Evolutionary conservation across 495 filamentous ascomycete genomes (phyloP), one percentile per base, ranked within the genome.

Genomic region (Usnea hakonensis): DNA sequence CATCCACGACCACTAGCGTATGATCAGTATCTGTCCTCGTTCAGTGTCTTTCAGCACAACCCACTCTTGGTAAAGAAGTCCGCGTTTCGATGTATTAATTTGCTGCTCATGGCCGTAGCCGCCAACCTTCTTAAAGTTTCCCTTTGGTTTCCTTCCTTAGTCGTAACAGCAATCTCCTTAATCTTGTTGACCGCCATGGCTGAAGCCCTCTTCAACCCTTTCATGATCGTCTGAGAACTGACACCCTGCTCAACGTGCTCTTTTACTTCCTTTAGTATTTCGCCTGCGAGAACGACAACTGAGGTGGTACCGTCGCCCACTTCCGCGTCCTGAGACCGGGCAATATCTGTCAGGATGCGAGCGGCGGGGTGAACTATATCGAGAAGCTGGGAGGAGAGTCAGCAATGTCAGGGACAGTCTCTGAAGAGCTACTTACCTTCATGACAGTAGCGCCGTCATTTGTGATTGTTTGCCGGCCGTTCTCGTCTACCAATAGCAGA

Each of bases 381-480:
- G 64, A 98, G 86, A 46, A 98, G 87, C 91, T 96, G 72, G 32
- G 35, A 26, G 54, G 36, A 28, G 11, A 57, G 57, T 76, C 50
- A 53, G 43, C 13, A 28, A 16, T 11, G 36, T 38, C 21, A 6
- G 16, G 0, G 36, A 44, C 11, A 57, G 30, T 33, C 41, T 44
- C 52, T 53, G 53, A 21, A 21, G 41, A 52, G 8, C 16, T 28
- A 67, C 80, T 68, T 72, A 92, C 91, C 85, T 96, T 97, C 94
- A 98, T 98, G 48, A 97, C 94, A 28, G 94, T 98, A 48, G 94
- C 94, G 71, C 94, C 94, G 83, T 98, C 94, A 75, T 98, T 98
- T 55, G 94, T 98, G 70, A 98, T 97, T 66, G 94, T 98, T 78
- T 95, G 91, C 73, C 75, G 87, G 72, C 94, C 94, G 80, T 97